Evolutionary conservation across 2,329 filamentous ascomycete genomes (phyloP), one percentile per base, ranked within the genome.

Genomic region (Blastomyces silverae): DNA sequence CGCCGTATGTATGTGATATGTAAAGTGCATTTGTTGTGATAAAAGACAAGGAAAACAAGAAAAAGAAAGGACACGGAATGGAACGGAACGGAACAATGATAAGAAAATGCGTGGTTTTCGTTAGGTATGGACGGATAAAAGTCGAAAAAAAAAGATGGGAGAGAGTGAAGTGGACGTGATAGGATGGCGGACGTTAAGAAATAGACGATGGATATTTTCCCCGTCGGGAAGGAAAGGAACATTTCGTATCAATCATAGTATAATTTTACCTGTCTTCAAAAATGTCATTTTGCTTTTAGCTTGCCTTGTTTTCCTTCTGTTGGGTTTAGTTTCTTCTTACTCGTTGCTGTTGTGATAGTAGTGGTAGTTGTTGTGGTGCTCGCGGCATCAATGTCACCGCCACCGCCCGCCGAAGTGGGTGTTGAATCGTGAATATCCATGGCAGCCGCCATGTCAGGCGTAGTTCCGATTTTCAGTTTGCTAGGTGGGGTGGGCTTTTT

Each of bases 401-500:
- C 55, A 44, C 56, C 56, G 2, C 13, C 20, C 6, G 56, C 37
- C 3, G 56, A 59, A 10, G 56, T 44, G 22, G 56, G 56, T 2
- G 58, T 37, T 46, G 58, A 50, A 48, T 48, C 44, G 15, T 28
- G 28, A 44, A 61, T 15, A 3, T 55, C 61, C 48, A 61, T 61
- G 37, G 59, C 59, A 20, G 61, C 48, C 13, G 31, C 61, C 69
- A 72, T 73, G 65, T 75, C 73, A 7, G 73, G 73, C 1, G 76
- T 79, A 28, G 78, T 73, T 39, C 75, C 77, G 67, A 78, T 78
- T 64, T 78, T 79, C 42, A 79, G 68, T 67, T 78, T 79, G 66
- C 77, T 78, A 65, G 65, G 72, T 65, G 67, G 66, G 25, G 74
- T 72, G 3, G 77, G 77, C 62, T 79, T 79, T 61, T 73, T 74